Conservation (phyloP, 495 filamentous ascomycete genomes). For the Hypoxylon rickii region DNA sequence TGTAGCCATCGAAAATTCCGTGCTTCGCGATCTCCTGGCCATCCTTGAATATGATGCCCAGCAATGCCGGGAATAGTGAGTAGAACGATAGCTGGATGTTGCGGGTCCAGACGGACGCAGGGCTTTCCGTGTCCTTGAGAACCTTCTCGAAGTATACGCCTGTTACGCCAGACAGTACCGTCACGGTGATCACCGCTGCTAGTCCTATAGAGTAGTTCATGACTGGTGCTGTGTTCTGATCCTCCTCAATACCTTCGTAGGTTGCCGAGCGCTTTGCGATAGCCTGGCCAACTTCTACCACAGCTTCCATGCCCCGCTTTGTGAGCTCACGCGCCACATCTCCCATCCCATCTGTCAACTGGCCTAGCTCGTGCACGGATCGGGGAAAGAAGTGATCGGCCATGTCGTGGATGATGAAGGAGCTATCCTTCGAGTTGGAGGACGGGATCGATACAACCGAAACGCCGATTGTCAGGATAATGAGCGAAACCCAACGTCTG, state of each 20-base stretch:
- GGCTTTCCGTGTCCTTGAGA: conserved; percentile 74
- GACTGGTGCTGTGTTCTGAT: conserved; percentile 65
- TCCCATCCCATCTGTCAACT: conserved; percentile 46
- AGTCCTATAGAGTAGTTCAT: conserved; percentile 82
- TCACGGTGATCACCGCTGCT: conserved; percentile 73
- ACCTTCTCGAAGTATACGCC: conserved; percentile 96
- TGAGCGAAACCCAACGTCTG: conserved; percentile 77
- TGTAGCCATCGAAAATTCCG: conserved; percentile 94
- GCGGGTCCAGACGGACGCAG: conserved; percentile 82
- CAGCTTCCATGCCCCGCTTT: conserved; percentile 47
- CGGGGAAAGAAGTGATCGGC: conserved; percentile 71
- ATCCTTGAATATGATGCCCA: conserved; percentile 86
- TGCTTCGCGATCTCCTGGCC: conserved; percentile 79
- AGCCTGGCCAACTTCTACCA: conserved; percentile 46
- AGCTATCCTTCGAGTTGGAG: conserved; percentile 48
- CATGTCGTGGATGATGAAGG: conserved; percentile 58
- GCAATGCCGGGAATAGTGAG: conserved; percentile 82
- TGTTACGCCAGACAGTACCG: conserved; percentile 77
- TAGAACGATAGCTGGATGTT: conserved; percentile 95
- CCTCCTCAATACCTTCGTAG: conserved; percentile 90
- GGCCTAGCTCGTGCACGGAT: conserved; percentile 66
- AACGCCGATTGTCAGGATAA: conserved; percentile 82
- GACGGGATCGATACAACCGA: conserved; percentile 83
- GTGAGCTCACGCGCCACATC: conserved; percentile 56
- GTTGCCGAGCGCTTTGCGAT: conserved; percentile 83